phyloP scores from a whole-genome alignment of 1,284 basidiomycete species.

The Cutaneotrichosporon cyanovorans region DNA sequence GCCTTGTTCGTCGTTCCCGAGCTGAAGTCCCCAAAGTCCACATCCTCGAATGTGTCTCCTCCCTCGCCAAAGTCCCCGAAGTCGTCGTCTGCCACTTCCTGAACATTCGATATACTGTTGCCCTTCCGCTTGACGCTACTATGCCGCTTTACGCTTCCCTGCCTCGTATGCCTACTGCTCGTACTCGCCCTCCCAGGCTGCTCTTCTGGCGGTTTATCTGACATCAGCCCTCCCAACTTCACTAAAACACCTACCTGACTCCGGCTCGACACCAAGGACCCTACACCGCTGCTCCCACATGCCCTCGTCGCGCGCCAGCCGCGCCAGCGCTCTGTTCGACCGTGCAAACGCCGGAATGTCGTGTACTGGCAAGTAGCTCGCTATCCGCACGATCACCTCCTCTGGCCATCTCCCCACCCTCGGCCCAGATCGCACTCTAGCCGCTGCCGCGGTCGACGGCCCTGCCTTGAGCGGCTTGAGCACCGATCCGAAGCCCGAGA shows the following conservation, averaged over 20 bases:
- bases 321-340: slow-evolving; percentile 57
- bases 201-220: background rate
- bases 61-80: slow-evolving; percentile 40
- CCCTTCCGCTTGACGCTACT: background rate
- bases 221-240: background rate
- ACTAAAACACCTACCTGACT: slow-evolving; percentile 12
- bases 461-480: slow-evolving; percentile 50
- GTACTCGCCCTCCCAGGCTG: background rate
- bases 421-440: slow-evolving; percentile 32
- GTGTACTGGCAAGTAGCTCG: slow-evolving; percentile 64
- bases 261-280: slow-evolving; percentile 50
- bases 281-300: slow-evolving; percentile 68
- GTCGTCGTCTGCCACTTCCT: slow-evolving; percentile 24
- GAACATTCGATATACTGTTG: background rate
- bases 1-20: slow-evolving; percentile 30
- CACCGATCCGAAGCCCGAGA: slow-evolving; percentile 51
- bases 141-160: background rate
- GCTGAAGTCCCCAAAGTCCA: slow-evolving; percentile 82
- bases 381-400: slow-evolving; percentile 64
- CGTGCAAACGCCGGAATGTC: slow-evolving; percentile 69
- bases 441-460: slow-evolving; percentile 10
- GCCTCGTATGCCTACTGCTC: background rate
- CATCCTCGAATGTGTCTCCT: slow-evolving; percentile 49
- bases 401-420: slow-evolving; percentile 70
- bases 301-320: slow-evolving; percentile 60